Percentiles rank a stretch among this genome's conserved stretches.
phyloP scores from a whole-genome alignment of 306 rosid genomes.

The Calophaca sinica region DNA sequence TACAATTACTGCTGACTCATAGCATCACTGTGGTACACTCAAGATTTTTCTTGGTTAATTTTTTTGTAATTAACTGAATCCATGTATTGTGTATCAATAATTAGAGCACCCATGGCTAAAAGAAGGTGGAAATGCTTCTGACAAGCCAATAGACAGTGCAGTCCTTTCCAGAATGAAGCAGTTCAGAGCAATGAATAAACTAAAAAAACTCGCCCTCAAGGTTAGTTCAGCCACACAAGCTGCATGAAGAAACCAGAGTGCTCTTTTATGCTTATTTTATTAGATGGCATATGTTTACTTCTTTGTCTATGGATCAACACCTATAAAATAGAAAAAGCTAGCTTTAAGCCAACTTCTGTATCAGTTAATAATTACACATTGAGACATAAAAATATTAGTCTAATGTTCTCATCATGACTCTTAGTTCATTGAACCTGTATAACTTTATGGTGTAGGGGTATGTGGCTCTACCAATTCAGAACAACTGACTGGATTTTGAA shows the following conservation, averaged over 20 bases:
- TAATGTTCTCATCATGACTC: background rate
- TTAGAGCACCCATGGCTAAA: conserved; percentile 93
- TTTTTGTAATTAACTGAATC: conserved; percentile 38
- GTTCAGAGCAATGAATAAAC: conserved; percentile 93
- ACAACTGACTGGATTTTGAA: conserved; percentile 37
- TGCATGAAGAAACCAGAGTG: conserved; percentile 36
- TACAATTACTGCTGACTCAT: conserved; percentile 1
- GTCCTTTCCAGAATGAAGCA: conserved; percentile 96
- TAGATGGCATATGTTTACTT: background rate
- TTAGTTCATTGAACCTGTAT: background rate
- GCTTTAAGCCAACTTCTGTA: background rate
- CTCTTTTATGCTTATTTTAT: conserved; percentile 7
- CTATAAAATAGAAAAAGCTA: background rate
- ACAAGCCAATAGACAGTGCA: conserved; percentile 92
- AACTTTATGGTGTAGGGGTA: background rate
- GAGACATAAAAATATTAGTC: background rate
- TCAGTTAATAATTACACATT: too few relatives aligned
- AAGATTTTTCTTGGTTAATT: background rate
- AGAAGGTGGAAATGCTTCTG: conserved; percentile 91
- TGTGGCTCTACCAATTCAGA: background rate
- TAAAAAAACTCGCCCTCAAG: conserved; percentile 92
- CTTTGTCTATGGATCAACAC: background rate
- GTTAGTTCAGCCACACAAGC: conserved; percentile 48
- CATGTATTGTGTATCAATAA: conserved; percentile 43
- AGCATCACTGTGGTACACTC: conserved; percentile 4